Evolutionary conservation across 208 protist species (phyloP), one percentile per base, ranked within the genome.

Genomic region (Acanthamoeba healyi): DNA sequence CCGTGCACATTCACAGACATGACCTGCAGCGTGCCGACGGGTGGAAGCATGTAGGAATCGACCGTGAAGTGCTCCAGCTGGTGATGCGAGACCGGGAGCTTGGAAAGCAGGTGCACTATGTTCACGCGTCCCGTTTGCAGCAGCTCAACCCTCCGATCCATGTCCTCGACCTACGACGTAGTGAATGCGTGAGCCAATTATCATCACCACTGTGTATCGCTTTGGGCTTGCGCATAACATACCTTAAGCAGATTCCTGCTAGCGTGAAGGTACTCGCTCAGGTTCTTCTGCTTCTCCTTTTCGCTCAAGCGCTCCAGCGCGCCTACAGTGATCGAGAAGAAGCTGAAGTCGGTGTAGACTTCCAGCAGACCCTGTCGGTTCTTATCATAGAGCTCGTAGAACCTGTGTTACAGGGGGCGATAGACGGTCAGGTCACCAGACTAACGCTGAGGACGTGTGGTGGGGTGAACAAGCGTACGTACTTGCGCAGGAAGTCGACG

Each of bases 311-410:
- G 79, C 29, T 61, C 51, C 14, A 82, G 70, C 2, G 40, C 49
- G 40, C 89, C 65, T 3, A 81, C 34, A 24, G 89, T 40, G 24
- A 93, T 32, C 24, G 89, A 93, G 67, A 93, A 93, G 29, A 67
- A 93, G 46, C 46, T 67, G 22, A 40, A 40, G 44, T 93, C 89
- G 10, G 89, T 93, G 65, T 93, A 93, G 29, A 93, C 36, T 24
- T 93, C 89, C 4, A 93, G 51, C 29, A 93, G 29, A 7, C 65
- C 67, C 36, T 93, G 89, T 17, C 89, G 17, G 65, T 93, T 93
- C 65, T 81, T 93, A 40, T 93, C 89, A 32, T 82, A 93, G 9
- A 93, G 89, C 89, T 77, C 65, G 63, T 84, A 93, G 67, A 82
- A 93, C 51, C 89, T 93, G 36, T 72, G 32, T 36, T n/a, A n/a